These are phyloP conservation scores for Zangia roseola DNA, from an alignment of 768 basidiomycete species.

Conservation along the genomic window DNA sequence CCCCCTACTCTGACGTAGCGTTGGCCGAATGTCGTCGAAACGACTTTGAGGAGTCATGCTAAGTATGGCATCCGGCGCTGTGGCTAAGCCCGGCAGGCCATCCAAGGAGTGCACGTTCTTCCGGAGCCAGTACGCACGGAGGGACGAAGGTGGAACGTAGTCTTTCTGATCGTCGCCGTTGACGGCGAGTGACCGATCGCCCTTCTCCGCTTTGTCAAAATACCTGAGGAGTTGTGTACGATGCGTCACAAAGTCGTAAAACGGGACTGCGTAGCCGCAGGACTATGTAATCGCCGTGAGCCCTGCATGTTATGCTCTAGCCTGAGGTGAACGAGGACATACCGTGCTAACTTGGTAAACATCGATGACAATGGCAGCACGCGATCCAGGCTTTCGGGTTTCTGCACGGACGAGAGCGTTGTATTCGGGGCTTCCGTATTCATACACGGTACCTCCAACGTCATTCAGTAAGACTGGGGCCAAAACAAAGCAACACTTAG, in stretches of 20 bases:
- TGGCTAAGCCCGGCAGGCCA: slow-evolving; percentile 51
- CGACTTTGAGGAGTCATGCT: slow-evolving; percentile 4
- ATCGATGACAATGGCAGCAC: slow-evolving; percentile 59
- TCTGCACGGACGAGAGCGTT: slow-evolving; percentile 46
- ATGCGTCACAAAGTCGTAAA: slow-evolving; percentile 56
- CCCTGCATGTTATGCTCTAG: neutral
- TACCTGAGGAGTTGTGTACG: slow-evolving; percentile 50
- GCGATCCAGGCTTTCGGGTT: slow-evolving; percentile 54
- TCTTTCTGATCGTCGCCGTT: too few relatives aligned
- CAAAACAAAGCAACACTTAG: neutral
- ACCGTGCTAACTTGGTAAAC: slow-evolving; percentile 56
- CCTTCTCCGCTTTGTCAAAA: slow-evolving; percentile 39
- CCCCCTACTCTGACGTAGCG: slow-evolving; percentile 4
- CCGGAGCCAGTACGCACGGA: slow-evolving; percentile 52
- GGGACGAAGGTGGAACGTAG: slow-evolving; percentile 25
- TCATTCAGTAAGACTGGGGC: too few relatives aligned
- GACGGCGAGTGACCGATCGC: slow-evolving; percentile 32
- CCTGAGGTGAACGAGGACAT: slow-evolving; percentile 9
- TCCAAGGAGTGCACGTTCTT: slow-evolving; percentile 56
- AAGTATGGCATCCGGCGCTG: slow-evolving; percentile 21
- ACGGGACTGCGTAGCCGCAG: slow-evolving; percentile 64
- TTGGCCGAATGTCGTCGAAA: slow-evolving; percentile 21
- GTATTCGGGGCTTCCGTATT: slow-evolving; percentile 66
- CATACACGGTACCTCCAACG: slow-evolving; percentile 52
- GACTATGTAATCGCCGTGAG: slow-evolving; percentile 40